A percentile compares a stretch with the other conserved stretches of the same genome.
These are phyloP conservation scores for Coriolopsis trogii DNA, from an alignment of 1,284 basidiomycete species.

Conservation along the genomic window DNA sequence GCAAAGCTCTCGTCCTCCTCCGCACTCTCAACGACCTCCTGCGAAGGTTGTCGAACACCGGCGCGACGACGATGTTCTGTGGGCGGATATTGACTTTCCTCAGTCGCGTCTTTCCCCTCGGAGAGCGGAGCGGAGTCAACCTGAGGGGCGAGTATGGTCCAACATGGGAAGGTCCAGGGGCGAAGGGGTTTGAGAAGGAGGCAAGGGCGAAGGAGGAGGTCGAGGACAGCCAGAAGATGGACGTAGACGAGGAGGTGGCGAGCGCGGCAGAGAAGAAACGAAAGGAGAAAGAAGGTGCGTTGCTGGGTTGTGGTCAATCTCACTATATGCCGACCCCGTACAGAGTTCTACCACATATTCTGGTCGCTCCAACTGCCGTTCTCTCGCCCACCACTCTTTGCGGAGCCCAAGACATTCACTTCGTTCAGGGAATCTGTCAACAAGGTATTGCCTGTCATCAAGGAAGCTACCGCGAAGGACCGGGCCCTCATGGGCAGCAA, in stretches of 20 bases:
- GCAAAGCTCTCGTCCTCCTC: slow-evolving; percentile 83
- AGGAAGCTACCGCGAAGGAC: slow-evolving; percentile 83
- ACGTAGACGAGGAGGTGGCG: slow-evolving; percentile 43
- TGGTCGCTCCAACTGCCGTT: slow-evolving; percentile 84
- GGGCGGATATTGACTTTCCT: slow-evolving; percentile 88
- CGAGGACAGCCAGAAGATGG: slow-evolving; percentile 38
- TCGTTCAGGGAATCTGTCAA: slow-evolving; percentile 71
- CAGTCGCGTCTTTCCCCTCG: slow-evolving; percentile 83
- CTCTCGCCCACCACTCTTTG: slow-evolving; percentile 70
- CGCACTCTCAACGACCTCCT: slow-evolving; percentile 87
- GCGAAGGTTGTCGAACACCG: slow-evolving; percentile 82
- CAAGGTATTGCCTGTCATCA: slow-evolving; percentile 75
- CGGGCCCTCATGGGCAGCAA: slow-evolving; percentile 78
- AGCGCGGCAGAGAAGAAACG: slow-evolving; percentile 32
- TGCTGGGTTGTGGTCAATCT: slow-evolving; percentile 5
- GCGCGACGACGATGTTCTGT: slow-evolving; percentile 81
- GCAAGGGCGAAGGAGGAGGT: slow-evolving; percentile 24
- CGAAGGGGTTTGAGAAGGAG: slow-evolving; percentile 33
- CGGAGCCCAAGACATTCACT: slow-evolving; percentile 52
- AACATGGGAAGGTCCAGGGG: slow-evolving; percentile 71
- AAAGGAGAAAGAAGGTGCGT: slow-evolving; percentile 67
- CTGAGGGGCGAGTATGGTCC: slow-evolving; percentile 84
- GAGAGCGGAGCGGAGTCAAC: slow-evolving; percentile 90
- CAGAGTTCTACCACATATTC: slow-evolving; percentile 84
- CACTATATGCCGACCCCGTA: neutral